Percentiles rank a stretch among this genome's conserved stretches.
phyloP scores from a whole-genome alignment of 176 grass and related monocot genomes.

The Eleusine coracana region DNA sequence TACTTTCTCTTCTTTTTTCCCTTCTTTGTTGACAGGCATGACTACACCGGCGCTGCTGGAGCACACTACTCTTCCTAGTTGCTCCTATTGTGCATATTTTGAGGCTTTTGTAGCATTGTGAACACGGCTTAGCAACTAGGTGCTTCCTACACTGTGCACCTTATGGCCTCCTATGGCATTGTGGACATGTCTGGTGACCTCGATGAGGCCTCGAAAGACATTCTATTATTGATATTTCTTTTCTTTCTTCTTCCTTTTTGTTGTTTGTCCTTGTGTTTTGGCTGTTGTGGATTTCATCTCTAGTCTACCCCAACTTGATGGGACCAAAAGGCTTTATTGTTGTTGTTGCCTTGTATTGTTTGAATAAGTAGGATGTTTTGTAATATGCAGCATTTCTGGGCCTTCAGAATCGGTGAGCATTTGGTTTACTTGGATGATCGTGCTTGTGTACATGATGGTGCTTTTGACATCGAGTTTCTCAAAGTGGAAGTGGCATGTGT shows the following conservation, averaged over 20 bases:
- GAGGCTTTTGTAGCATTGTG: background rate
- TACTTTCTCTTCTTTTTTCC: too few species aligned
- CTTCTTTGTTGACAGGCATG: too few species aligned
- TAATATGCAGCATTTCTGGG: slow-evolving; percentile 56
- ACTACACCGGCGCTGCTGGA: too few species aligned
- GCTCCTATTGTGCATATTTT: background rate
- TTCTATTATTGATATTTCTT: background rate
- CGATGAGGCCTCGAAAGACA: background rate
- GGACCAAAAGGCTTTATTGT: background rate
- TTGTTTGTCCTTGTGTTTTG: too few species aligned
- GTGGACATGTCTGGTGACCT: background rate
- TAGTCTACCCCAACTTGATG: too few species aligned
- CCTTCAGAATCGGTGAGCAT: slow-evolving; percentile 71
- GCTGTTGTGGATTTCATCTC: too few species aligned
- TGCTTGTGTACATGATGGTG: slow-evolving; percentile 49
- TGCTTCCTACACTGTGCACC: background rate
- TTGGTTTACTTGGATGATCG: slow-evolving; percentile 66
- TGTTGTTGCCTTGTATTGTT: background rate
- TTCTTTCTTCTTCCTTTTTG: too few species aligned
- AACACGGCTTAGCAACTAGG: background rate
- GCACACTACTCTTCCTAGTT: background rate
- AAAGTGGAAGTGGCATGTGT: slow-evolving; percentile 88
- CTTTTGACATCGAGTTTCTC: slow-evolving; percentile 60
- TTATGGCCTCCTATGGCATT: background rate
- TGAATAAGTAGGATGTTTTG: slow-evolving; percentile 40